These are phyloP conservation scores for Xylaria sp. DNA, from an alignment of 2,329 filamentous ascomycete genomes.

Conservation along the genomic window DNA sequence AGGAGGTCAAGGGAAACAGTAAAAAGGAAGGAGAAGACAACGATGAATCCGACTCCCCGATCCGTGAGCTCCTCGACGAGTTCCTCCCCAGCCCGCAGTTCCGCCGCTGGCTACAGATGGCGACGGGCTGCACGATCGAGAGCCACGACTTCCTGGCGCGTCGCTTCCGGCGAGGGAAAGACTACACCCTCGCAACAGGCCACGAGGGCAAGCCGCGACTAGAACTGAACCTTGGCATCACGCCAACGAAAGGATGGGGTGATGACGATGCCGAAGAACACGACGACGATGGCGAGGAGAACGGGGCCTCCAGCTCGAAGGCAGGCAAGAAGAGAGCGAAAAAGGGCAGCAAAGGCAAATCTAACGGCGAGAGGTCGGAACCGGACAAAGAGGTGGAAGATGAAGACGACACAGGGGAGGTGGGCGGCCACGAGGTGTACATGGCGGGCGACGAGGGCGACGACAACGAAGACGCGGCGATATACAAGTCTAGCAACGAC, in stretches of 20 bases:
- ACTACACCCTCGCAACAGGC: slow-evolving; percentile 93
- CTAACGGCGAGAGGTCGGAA: slow-evolving; percentile 48
- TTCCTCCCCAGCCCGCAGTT: slow-evolving; percentile 88
- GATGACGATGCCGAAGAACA: slow-evolving; percentile 73
- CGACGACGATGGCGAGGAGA: slow-evolving; percentile 58
- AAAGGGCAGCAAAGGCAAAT: slow-evolving; percentile 48
- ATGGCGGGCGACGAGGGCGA: slow-evolving; percentile 86
- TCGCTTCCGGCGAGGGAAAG: slow-evolving; percentile 84
- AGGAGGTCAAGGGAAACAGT: slow-evolving; percentile 42
- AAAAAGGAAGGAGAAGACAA: slow-evolving; percentile 28
- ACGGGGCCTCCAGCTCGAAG: slow-evolving; percentile 43
- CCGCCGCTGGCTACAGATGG: slow-evolving; percentile 86
- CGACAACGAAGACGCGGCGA: slow-evolving; percentile 78
- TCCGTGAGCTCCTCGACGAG: slow-evolving; percentile 82
- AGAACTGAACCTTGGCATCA: slow-evolving; percentile 88
- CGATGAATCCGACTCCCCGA: slow-evolving; percentile 62
- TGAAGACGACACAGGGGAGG: slow-evolving; percentile 61
- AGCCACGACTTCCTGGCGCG: slow-evolving; percentile 83
- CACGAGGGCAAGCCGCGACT: slow-evolving; percentile 82
- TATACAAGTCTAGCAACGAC: slow-evolving; percentile 82
- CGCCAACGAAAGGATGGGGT: slow-evolving; percentile 87
- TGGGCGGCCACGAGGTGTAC: slow-evolving; percentile 87
- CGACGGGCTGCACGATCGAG: slow-evolving; percentile 79
- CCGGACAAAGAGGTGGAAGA: slow-evolving; percentile 50
- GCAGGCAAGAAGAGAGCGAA: slow-evolving; percentile 53